Base-by-base conservation (phyloP, 306 rosid genomes). In the Notholithocarpus densiflorus region DNA sequence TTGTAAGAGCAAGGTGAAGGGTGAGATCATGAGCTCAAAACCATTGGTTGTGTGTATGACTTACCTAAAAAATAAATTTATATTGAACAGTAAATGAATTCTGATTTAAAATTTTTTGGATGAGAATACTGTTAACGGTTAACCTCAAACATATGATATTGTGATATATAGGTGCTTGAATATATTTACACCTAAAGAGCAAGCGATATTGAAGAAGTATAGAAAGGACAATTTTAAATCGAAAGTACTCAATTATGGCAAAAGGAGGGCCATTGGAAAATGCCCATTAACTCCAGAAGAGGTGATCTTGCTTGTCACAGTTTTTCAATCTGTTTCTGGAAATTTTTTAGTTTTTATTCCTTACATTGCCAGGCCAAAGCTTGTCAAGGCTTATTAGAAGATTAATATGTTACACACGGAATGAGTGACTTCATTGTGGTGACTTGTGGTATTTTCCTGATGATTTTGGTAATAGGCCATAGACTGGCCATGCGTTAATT, bases 281-380 rank as follows among this genome's bases (percentile, higher is more conserved):
- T 96, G 99, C 75, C 99, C 99, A 19, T 81, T 96, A 87, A 96
- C 96, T 80, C 99, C 99, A 9, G 97, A 96, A 84, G 99, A 93
- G 99, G 99, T 96, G 85, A 87, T 69, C 82, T 76, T 73, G 15
- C 73, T 73, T 75, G 32, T 69, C 18, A 64, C 32, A 45, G n/a
- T 20, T 43, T 60, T 78, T 59, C 84, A 71, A 59, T n/a, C 52
- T 69, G 57, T 72, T 72, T 74, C 54, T 76, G 51, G 51, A 19
- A 32, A 66, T 31, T 15, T 31, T 3, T 66, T 18, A 34, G 0
- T 5, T 34, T 34, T 34, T 34, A 34, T 32, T 31, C 29, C 40
- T 29, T 64, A 64, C 20, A 64, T 10, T 27, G 20, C 70, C 5
- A 14, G 21, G 17, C 1, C 40, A 64, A 2, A 64, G 43, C 13